phyloP scores from a whole-genome alignment of 2,329 filamentous ascomycete genomes.

The Colletotrichum sp. region DNA sequence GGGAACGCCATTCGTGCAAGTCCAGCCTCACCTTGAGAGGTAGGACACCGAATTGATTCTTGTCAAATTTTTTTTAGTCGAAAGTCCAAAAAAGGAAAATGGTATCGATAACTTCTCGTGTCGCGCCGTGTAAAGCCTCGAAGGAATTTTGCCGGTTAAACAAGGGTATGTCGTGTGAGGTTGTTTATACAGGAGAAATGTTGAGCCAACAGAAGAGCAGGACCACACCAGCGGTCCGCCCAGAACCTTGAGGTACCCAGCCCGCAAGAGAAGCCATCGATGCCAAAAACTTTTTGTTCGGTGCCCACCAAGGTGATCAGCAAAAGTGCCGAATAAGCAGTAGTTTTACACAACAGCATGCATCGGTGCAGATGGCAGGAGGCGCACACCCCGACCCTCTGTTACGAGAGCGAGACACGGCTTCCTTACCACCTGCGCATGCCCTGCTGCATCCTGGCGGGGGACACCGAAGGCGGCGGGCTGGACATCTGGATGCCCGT shows the following conservation, averaged over 20 bases:
- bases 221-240: slow-evolving; percentile 29
- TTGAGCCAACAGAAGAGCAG: slow-evolving; percentile 31
- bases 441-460: slow-evolving; percentile 63
- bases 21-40: slow-evolving; percentile 40
- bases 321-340: slow-evolving; percentile 41
- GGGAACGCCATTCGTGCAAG: slow-evolving; percentile 49
- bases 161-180: slow-evolving; percentile 50
- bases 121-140: slow-evolving; percentile 38
- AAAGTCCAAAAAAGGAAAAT: slow-evolving; percentile 35
- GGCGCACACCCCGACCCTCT: slow-evolving; percentile 34
- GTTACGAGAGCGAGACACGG: slow-evolving; percentile 36
- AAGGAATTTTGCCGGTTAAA: slow-evolving; percentile 30
- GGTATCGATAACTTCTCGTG: slow-evolving; percentile 51
- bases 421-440: slow-evolving; percentile 60
- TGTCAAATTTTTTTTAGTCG: slow-evolving; percentile 16
- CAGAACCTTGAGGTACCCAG: slow-evolving; percentile 39
- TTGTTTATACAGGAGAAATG: slow-evolving; percentile 51
- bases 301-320: slow-evolving; percentile 55
- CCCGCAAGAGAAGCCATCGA: slow-evolving; percentile 44
- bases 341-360: slow-evolving; percentile 37
- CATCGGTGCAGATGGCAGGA: slow-evolving; percentile 40
- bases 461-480: slow-evolving; percentile 77
- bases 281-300: slow-evolving; percentile 48
- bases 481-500: slow-evolving; percentile 89
- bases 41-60: slow-evolving; percentile 20